Evolutionary conservation across 768 basidiomycete species (phyloP).

Genomic region (Macrolepiota dolichaula): DNA sequence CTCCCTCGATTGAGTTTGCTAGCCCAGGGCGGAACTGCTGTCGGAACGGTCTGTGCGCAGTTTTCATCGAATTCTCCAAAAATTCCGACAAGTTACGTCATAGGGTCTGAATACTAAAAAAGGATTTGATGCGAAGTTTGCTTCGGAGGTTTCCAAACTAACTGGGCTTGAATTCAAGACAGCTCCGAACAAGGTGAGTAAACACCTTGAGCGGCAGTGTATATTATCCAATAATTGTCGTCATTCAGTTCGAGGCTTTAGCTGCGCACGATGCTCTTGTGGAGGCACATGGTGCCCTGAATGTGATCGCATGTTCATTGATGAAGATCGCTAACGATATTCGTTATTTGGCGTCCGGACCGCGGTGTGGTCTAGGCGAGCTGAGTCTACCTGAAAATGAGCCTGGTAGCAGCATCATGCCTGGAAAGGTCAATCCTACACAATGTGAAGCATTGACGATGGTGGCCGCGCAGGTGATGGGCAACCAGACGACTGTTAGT

Average conservation of each 20-base stretch:
- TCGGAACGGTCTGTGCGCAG: constrained; percentile 76
- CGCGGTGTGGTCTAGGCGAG: constrained; percentile 96
- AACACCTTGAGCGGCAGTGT: background rate
- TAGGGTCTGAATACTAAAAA: constrained; percentile 96
- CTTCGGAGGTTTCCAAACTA: constrained; percentile 85
- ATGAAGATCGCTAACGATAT: constrained; percentile 99
- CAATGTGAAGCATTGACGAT: constrained; percentile 99
- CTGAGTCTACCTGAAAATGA: constrained; percentile 95
- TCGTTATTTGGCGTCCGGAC: constrained; percentile 95
- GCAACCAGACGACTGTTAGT: constrained; percentile 91
- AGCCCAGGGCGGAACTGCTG: constrained; percentile 98
- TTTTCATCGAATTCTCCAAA: background rate
- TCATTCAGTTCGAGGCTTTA: constrained; percentile 86
- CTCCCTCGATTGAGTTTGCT: constrained; percentile 85
- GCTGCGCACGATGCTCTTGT: constrained; percentile 98
- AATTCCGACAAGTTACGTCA: constrained; percentile 12
- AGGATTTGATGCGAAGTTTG: constrained; percentile 95
- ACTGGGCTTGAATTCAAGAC: constrained; percentile 92
- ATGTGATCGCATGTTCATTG: constrained; percentile 91
- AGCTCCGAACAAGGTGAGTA: constrained; percentile 92
- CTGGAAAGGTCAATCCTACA: constrained; percentile 99
- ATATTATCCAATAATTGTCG: background rate
- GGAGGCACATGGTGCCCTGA: constrained; percentile 95
- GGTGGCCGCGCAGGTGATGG: constrained; percentile 98
- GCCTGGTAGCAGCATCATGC: constrained; percentile 99